Percentiles rank a stretch among this genome's conserved stretches.
phyloP scores from a whole-genome alignment of 352 stramenopile species.

The Pythium plurisporium region DNA sequence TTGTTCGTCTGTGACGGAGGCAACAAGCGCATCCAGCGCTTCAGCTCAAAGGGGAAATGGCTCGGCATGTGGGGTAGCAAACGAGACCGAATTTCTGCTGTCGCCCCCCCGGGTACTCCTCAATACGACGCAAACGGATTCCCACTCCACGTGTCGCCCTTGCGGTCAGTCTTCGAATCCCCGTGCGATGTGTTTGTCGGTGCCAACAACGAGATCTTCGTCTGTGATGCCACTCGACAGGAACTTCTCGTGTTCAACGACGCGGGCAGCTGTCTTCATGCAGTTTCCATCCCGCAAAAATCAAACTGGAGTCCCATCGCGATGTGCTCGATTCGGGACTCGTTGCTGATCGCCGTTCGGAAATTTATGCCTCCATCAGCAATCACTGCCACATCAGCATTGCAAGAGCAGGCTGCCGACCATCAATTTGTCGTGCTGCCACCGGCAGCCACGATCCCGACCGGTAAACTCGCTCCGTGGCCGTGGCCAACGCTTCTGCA shows the following conservation, averaged over 20 bases:
- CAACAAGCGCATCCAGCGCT: conserved; percentile 58
- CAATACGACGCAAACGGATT: conserved; percentile 19
- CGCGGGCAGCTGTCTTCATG: conserved; percentile 33
- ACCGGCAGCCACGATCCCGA: conserved; percentile 16
- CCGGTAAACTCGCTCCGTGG: conserved; percentile 28
- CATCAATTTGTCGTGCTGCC: conserved; percentile 26
- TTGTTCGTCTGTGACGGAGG: conserved; percentile 56
- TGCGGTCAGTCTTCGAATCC: conserved; percentile 30
- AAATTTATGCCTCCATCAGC: neutral
- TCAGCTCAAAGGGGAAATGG: conserved; percentile 37
- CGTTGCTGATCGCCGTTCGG: conserved; percentile 5
- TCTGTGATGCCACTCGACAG: conserved; percentile 32
- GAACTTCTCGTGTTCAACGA: conserved; percentile 44
- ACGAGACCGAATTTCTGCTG: conserved; percentile 2
- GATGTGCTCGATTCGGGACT: conserved; percentile 18
- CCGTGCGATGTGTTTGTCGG: conserved; percentile 26
- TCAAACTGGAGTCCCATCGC: conserved; percentile 23
- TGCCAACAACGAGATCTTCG: conserved; percentile 32
- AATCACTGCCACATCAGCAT: neutral
- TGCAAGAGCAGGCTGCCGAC: neutral
- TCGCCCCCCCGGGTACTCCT: neutral
- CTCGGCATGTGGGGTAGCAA: conserved; percentile 40
- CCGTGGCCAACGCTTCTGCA: conserved; percentile 18
- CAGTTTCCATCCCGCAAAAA: conserved; percentile 15
- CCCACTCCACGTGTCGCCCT: neutral